Conservation (phyloP, 768 basidiomycete species). For the Saitozyma sp. region DNA sequence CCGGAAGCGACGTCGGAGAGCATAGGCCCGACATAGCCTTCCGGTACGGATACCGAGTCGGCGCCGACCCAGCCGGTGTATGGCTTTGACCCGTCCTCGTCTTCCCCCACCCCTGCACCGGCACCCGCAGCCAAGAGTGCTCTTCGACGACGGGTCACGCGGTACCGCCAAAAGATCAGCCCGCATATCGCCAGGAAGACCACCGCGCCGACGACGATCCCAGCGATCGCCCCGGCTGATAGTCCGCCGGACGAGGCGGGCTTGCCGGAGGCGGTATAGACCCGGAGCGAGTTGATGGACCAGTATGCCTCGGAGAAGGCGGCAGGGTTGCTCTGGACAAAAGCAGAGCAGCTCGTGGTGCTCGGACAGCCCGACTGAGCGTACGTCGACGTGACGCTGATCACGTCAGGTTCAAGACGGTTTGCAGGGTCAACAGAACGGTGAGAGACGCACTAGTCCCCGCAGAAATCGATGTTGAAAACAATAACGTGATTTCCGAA, state of each 20-base stretch:
- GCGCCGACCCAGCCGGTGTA: too few relatives aligned
- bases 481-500: slow-evolving; percentile 60
- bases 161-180: slow-evolving; percentile 20
- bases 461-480: slow-evolving; percentile 50
- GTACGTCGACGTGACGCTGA: slow-evolving; percentile 40
- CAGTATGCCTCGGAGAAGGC: slow-evolving; percentile 68
- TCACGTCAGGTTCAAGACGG: background rate
- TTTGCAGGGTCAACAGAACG: too few relatives aligned
- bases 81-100: too few relatives aligned
- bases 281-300: slow-evolving; percentile 64
- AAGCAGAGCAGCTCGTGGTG: slow-evolving; percentile 54
- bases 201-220: slow-evolving; percentile 37
- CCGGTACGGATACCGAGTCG: too few relatives aligned
- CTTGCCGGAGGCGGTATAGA: slow-evolving; percentile 56
- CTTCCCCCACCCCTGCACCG: background rate
- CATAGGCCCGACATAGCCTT: too few relatives aligned
- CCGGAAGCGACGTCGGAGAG: too few relatives aligned
- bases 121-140: slow-evolving; percentile 7
- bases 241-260: slow-evolving; percentile 21
- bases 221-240: slow-evolving; percentile 35
- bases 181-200: slow-evolving; percentile 14
- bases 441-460: slow-evolving; percentile 37
- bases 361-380: slow-evolving; percentile 37
- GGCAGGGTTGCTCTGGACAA: slow-evolving; percentile 63
- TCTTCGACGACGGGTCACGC: slow-evolving; percentile 13